Evolutionary conservation across 805 yeast species (phyloP).

Genomic region (Pachysolen tannophilus): DNA sequence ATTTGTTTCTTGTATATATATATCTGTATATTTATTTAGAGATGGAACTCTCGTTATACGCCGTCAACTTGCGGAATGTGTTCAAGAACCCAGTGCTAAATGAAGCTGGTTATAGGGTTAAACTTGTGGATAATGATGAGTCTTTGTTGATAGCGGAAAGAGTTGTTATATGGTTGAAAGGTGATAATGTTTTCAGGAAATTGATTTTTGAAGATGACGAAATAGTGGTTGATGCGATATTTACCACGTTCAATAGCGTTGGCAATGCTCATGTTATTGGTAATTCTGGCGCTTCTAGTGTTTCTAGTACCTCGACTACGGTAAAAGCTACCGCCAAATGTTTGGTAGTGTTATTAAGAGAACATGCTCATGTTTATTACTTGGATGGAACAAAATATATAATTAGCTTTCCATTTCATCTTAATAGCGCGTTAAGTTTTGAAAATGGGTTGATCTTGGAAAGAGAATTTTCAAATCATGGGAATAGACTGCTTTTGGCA

Average conservation of each 20-base stretch:
- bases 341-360: conserved; percentile 53
- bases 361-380: conserved; percentile 56
- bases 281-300: neutral
- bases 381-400: conserved; percentile 50
- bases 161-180: conserved; percentile 41
- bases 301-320: too few species aligned
- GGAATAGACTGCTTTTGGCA: conserved; percentile 3
- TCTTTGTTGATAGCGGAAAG: conserved; percentile 27
- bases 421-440: conserved; percentile 54
- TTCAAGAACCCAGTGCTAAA: conserved; percentile 1
- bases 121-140: conserved; percentile 21
- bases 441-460: conserved; percentile 64
- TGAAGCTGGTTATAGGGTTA: conserved; percentile 11
- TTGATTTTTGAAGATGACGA: conserved; percentile 38
- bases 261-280: too few species aligned
- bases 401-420: conserved; percentile 62
- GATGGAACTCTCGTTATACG: neutral
- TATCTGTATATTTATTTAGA: too few species aligned
- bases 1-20: too few species aligned
- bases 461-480: conserved; percentile 27
- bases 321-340: conserved; percentile 26
- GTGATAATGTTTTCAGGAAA: conserved; percentile 39
- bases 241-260: conserved; percentile 38
- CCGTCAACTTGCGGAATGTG: neutral
- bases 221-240: conserved; percentile 54